A percentile compares a stretch with the other conserved stretches of the same genome.
These are phyloP conservation scores for Flaveria robusta DNA, from an alignment of 129 eudicot genomes.

Conservation along the genomic window DNA sequence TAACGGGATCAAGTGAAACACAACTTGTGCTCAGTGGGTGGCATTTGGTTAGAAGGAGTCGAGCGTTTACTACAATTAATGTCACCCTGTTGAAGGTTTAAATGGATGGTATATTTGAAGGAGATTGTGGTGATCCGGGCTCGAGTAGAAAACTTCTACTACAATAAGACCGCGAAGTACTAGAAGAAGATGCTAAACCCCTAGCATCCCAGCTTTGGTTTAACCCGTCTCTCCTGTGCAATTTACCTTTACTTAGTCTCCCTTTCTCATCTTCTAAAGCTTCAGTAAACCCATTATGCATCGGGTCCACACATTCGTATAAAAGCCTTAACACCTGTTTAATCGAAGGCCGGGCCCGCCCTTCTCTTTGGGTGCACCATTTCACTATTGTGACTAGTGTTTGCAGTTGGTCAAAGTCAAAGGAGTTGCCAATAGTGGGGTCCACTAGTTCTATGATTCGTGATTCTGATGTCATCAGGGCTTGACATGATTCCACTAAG, in stretches of 20 bases:
- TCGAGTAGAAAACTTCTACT: slow-evolving; percentile 85
- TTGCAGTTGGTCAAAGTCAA: slow-evolving; percentile 78
- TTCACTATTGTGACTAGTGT: slow-evolving; percentile 53
- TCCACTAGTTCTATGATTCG: slow-evolving; percentile 69
- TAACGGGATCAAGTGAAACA: too few species aligned
- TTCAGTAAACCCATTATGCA: slow-evolving; percentile 78
- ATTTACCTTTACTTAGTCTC: slow-evolving; percentile 60
- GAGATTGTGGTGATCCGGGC: slow-evolving; percentile 79
- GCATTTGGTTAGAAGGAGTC: too few species aligned
- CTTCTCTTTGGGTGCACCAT: slow-evolving; percentile 91
- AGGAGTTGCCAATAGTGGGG: slow-evolving; percentile 61
- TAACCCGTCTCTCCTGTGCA: slow-evolving; percentile 51
- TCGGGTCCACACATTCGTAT: slow-evolving; percentile 78
- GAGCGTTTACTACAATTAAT: too few species aligned
- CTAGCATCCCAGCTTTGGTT: slow-evolving; percentile 67
- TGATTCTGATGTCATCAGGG: slow-evolving; percentile 52
- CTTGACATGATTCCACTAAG: slow-evolving; percentile 74
- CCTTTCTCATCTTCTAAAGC: slow-evolving; percentile 78
- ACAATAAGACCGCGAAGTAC: slow-evolving; percentile 82
- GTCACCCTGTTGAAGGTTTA: background rate
- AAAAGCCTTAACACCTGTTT: slow-evolving; percentile 88
- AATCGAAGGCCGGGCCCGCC: slow-evolving; percentile 73
- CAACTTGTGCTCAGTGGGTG: too few species aligned
- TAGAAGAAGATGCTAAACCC: slow-evolving; percentile 82
- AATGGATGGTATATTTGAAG: slow-evolving; percentile 48